phyloP scores from a whole-genome alignment of 805 yeast genomes.

The Lipomyces sp. region DNA sequence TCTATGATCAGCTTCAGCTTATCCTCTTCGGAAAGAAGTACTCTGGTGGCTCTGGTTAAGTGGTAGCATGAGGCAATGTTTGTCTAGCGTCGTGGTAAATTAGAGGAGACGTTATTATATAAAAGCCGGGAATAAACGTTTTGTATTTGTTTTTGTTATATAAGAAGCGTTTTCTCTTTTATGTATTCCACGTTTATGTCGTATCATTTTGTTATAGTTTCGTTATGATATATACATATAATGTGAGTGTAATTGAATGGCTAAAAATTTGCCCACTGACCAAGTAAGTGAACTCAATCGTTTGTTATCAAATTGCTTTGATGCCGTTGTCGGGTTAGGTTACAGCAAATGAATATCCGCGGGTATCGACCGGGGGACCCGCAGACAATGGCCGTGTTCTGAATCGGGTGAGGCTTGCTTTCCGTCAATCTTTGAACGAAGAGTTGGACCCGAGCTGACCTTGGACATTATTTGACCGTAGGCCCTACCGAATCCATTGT shows the following conservation, averaged over 20 bases:
- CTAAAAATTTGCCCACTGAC: neutral
- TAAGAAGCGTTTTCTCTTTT: constrained; percentile 1
- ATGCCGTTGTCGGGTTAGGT: too few relatives aligned
- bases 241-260: constrained; percentile 3
- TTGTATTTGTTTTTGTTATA: neutral
- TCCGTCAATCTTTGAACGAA: too few relatives aligned
- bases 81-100: neutral
- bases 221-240: neutral
- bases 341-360: too few relatives aligned
- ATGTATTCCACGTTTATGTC: constrained; percentile 3
- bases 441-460: too few relatives aligned
- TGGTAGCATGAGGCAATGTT: neutral
- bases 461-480: too few relatives aligned
- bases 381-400: too few relatives aligned
- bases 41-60: constrained; percentile 48
- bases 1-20: constrained; percentile 96
- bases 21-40: constrained; percentile 95
- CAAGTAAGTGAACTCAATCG: neutral
- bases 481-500: too few relatives aligned
- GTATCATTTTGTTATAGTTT: constrained; percentile 2
- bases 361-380: too few relatives aligned
- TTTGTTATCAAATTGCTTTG: too few relatives aligned
- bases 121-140: constrained; percentile 4
- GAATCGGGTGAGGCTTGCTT: too few relatives aligned
- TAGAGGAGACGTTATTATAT: neutral